Percentiles rank a stretch among this genome's conserved stretches.
Conservation (phyloP, 352 stramenopile genomes). For the Halophytophthora polymorphica region DNA sequence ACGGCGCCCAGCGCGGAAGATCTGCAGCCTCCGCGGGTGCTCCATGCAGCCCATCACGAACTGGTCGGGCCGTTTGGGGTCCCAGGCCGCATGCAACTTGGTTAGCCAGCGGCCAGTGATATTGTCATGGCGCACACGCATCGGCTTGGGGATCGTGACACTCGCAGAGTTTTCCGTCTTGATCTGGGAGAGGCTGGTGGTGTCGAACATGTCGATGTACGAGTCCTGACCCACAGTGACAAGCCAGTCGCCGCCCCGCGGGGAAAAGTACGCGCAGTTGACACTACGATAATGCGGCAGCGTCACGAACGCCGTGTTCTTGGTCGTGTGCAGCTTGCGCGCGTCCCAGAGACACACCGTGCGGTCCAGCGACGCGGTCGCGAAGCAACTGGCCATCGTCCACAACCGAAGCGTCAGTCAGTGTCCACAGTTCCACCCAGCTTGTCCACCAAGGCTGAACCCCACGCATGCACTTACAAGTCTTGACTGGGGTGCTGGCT, state of each 20-base stretch:
- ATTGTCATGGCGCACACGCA: conserved; percentile 75
- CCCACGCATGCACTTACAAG: conserved; percentile 41
- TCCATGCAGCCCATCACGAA: conserved; percentile 85
- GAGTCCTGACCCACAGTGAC: conserved; percentile 85
- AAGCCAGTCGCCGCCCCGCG: conserved; percentile 49
- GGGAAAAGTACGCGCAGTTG: conserved; percentile 88
- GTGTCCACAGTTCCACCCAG: neutral
- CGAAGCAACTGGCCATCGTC: conserved; percentile 53
- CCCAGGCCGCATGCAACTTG: conserved; percentile 80
- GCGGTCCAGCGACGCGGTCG: conserved; percentile 76
- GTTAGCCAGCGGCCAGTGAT: conserved; percentile 84
- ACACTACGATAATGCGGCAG: conserved; percentile 74
- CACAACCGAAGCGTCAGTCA: conserved; percentile 8
- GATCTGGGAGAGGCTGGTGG: conserved; percentile 25
- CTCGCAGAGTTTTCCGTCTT: conserved; percentile 30
- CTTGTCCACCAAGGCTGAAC: neutral
- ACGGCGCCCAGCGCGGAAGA: conserved; percentile 68
- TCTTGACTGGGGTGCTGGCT: conserved; percentile 55
- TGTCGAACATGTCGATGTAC: conserved; percentile 74
- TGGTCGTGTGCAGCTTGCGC: conserved; percentile 44
- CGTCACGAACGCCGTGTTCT: conserved; percentile 43
- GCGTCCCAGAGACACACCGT: conserved; percentile 83
- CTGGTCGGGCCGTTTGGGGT: conserved; percentile 66
- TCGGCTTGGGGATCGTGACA: conserved; percentile 36
- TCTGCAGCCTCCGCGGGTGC: conserved; percentile 76